Evolutionary conservation across 257 asterid genomes (phyloP).

Genomic region (Buddleja alternifolia): DNA sequence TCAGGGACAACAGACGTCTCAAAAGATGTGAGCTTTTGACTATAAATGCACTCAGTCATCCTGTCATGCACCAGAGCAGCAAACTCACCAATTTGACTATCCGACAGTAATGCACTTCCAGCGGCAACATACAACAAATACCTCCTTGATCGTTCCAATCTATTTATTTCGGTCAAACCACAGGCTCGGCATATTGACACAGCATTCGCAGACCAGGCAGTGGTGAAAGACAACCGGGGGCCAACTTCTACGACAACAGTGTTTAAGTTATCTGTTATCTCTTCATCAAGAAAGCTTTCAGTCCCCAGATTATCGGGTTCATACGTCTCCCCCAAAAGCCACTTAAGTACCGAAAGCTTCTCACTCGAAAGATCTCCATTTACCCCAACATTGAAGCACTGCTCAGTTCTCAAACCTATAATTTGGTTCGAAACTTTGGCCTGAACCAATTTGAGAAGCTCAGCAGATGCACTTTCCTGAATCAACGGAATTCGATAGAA

Average conservation of each 20-base stretch:
- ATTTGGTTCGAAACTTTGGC: conserved; percentile 62
- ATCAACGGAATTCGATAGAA: conserved; percentile 64
- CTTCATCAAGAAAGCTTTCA: conserved; percentile 68
- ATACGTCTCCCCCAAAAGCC: conserved; percentile 89
- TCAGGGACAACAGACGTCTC: conserved; percentile 68
- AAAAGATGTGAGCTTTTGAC: conserved; percentile 73
- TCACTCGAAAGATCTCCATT: conserved; percentile 54
- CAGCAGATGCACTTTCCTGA: conserved; percentile 65
- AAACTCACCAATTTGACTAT: conserved; percentile 69
- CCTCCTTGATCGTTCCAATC: conserved; percentile 84
- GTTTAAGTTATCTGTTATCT: conserved; percentile 31
- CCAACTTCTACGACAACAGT: conserved; percentile 77
- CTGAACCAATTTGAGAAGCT: conserved; percentile 69
- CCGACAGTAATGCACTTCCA: conserved; percentile 53
- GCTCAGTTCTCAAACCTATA: conserved; percentile 74
- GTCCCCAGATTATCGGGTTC: conserved; percentile 73
- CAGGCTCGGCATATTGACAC: conserved; percentile 88
- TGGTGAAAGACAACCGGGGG: conserved; percentile 84
- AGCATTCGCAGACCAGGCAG: conserved; percentile 97
- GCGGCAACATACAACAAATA: conserved; percentile 58
- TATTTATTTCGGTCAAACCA: conserved; percentile 68
- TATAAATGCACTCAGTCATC: conserved; percentile 87
- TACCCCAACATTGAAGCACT: conserved; percentile 81
- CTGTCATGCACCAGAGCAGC: conserved; percentile 85
- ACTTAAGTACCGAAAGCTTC: conserved; percentile 63